Evolutionary conservation across 1,284 basidiomycete species (phyloP), one percentile per base, ranked within the genome.

Genomic region (Rhodotorula sp.): DNA sequence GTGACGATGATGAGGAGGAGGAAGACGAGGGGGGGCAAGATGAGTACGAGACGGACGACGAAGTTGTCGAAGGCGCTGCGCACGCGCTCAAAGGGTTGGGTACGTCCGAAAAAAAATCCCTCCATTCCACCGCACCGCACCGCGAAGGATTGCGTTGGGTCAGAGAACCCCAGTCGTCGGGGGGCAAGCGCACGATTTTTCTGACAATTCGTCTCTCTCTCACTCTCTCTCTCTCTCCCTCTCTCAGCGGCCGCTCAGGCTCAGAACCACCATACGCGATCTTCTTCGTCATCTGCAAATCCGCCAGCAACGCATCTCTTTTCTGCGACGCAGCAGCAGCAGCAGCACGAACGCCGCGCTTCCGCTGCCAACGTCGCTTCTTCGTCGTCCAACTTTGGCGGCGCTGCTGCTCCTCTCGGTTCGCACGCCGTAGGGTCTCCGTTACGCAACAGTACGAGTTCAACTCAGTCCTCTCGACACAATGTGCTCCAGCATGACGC

Each of bases 51-150:
- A 53, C 61, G 49, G 62, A 62, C 18, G 26, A 29, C 26, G 62
- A 62, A 44, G 26, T 57, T 6, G 61, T 68, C 18, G 66, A 68
- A 45, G 69, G 64, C 37, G 69, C 69, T 12, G 70, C 67, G 22
- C 63, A 69, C 26, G 70, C 65, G 1, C 63, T 65, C 29, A 64
- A 66, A 30, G 59, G 55, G 17, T 58, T 69, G 15, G 62, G 56
- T 64, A 26, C 54, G 37, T n/a, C 29, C 42, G 37, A 42, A 12
- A 42, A 12, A 42, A 42, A 42, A 8, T 12, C 37, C 37, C 37
- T 42, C 14, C 37, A 12, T 42, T 42, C 37, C n/a, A n/a, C n/a
- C n/a, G n/a, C 14, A 42, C 37, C 37, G 7, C 37, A 12, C 37
- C 37, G 37, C 37, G 14, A 12, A 2, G 33, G 33, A 7, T 33